phyloP scores from a whole-genome alignment of 2,329 filamentous ascomycete genomes.

The Diplodia seriata region DNA sequence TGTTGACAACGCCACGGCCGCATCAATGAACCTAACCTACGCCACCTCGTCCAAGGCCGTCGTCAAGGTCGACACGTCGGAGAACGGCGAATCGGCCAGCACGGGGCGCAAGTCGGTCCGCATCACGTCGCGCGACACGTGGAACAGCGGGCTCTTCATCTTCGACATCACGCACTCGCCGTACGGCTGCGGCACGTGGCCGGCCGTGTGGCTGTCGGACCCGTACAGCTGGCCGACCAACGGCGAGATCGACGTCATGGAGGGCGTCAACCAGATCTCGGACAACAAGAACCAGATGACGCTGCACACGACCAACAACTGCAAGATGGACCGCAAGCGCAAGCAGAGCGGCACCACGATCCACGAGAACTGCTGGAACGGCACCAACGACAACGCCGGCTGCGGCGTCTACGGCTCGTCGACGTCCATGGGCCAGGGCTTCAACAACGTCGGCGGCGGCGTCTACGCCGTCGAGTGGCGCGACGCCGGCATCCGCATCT shows the following conservation, averaged over 20 bases:
- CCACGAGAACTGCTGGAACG: constrained; percentile 42
- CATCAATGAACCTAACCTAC: constrained; percentile 21
- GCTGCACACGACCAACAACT: constrained; percentile 28
- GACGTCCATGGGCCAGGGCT: constrained; percentile 36
- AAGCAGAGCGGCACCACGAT: constrained; percentile 35
- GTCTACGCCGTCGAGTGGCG: constrained; percentile 60
- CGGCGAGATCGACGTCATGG: constrained; percentile 47
- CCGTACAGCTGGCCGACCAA: constrained; percentile 41
- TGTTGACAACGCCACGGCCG: constrained; percentile 33
- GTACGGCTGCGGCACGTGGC: constrained; percentile 44
- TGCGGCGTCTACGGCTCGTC: constrained; percentile 33
- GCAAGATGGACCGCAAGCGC: constrained; percentile 31
- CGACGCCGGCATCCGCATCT: constrained; percentile 56
- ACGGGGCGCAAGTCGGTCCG: constrained; percentile 42
- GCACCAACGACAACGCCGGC: constrained; percentile 38
- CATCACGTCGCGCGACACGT: constrained; percentile 40
- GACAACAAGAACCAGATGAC: constrained; percentile 38
- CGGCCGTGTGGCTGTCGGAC: constrained; percentile 44
- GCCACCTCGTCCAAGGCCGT: constrained; percentile 24
- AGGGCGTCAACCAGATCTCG: constrained; percentile 43
- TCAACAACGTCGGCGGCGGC: constrained; percentile 54
- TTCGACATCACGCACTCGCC: constrained; percentile 45
- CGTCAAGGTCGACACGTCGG: constrained; percentile 48
- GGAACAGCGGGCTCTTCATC: constrained; percentile 43
- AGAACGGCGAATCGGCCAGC: constrained; percentile 35